These are phyloP conservation scores for Rusavskia elegans DNA, from an alignment of 495 filamentous ascomycete species.

Conservation along the genomic window DNA sequence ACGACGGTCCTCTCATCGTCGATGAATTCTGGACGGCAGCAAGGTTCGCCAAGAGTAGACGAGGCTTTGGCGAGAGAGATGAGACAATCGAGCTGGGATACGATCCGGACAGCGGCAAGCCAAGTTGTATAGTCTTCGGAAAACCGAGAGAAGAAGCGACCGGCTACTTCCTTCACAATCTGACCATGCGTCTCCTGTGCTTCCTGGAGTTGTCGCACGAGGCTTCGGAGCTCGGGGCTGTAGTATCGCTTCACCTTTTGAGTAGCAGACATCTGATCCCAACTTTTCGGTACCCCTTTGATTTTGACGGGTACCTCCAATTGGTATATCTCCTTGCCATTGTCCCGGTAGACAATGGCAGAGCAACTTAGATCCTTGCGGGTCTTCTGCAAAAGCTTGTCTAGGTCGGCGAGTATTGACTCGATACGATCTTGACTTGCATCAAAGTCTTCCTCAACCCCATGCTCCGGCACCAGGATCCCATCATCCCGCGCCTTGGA, in stretches of 20 bases:
- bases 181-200: conserved; percentile 89
- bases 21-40: conserved; percentile 77
- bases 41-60: conserved; percentile 61
- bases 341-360: conserved; percentile 70
- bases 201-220: conserved; percentile 79
- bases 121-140: conserved; percentile 77
- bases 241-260: conserved; percentile 89
- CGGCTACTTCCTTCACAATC: conserved; percentile 74
- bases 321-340: conserved; percentile 95
- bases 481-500: conserved; percentile 59
- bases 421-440: conserved; percentile 63
- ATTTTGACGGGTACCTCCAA: conserved; percentile 78
- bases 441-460: conserved; percentile 89
- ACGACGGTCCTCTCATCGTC: conserved; percentile 71
- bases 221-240: conserved; percentile 60
- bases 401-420: conserved; percentile 51
- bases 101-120: conserved; percentile 71
- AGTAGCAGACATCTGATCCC: conserved; percentile 95
- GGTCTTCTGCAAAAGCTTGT: conserved; percentile 52
- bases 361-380: conserved; percentile 48
- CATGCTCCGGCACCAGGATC: conserved; percentile 70
- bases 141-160: conserved; percentile 73
- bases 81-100: conserved; percentile 87
- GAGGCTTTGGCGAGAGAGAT: conserved; percentile 87
- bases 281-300: conserved; percentile 66